Evolutionary conservation across 495 filamentous ascomycete species (phyloP), one percentile per base, ranked within the genome.

Genomic region (Trichoderma asperelloides): DNA sequence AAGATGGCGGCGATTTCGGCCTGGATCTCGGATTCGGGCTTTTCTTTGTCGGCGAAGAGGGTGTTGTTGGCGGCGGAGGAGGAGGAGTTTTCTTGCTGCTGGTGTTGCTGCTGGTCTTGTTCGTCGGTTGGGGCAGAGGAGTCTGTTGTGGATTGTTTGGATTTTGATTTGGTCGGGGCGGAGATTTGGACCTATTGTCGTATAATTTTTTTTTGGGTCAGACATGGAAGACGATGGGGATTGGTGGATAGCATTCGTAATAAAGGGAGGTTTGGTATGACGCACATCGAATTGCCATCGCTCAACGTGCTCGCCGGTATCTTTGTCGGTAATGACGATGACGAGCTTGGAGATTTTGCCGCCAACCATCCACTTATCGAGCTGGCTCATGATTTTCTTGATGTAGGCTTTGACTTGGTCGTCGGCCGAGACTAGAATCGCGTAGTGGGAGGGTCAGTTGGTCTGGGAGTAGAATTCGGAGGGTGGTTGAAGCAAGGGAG

Each of bases 321-420:
- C 95, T 76, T 96, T 97, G 79, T 88, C 88, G 0, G 94, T 97
- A 71, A 98, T 91, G 23, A 98, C 94, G 37, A 98, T 88, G 33
- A 98, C 94, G 1, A 98, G 87, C 78, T 96, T 98, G 16, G 89
- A 93, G 71, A 98, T 96, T 79, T 98, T 98, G 73, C 93, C 91
- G 71, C 89, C 90, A 55, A 90, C 81, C 90, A 97, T 98, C 95
- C 95, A 98, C 73, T 89, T 90, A 78, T 94, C 92, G 57, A 97
- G 85, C 78, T 96, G 93, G 5, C 88, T 89, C 91, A 96, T 97
- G 78, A 97, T 96, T 80, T 95, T 96, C 80, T 96, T 96, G 82
- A 96, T 96, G 78, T 98, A 98, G 64, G 93, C 92, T 80, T 96
- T 96, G 71, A 98, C 95, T 76, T 98, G 93, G 80, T 98, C 95